Conservation (phyloP, 345 rosid genomes). For the Dipteronia sinensis region DNA sequence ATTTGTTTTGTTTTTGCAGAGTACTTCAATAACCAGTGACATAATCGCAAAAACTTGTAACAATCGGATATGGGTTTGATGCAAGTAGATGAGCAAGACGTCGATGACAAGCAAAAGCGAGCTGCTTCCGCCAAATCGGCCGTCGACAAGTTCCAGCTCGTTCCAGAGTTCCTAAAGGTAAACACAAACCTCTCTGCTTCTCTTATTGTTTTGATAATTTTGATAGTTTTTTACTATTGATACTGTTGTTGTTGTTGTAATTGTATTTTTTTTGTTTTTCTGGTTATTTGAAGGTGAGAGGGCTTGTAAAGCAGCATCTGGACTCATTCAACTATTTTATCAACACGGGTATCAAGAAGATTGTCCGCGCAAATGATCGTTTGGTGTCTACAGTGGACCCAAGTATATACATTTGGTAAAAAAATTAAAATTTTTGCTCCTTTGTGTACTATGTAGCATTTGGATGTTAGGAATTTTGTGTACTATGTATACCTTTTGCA, state of each 20-base stretch:
- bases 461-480: background rate
- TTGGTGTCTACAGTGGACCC: conserved; percentile 56
- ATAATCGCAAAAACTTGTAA: background rate
- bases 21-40: no score
- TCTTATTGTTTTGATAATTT: background rate
- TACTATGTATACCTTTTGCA: background rate
- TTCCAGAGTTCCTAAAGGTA: conserved; percentile 78
- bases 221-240: background rate
- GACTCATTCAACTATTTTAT: conserved; percentile 89
- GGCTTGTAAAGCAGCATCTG: conserved; percentile 91
- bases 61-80: background rate
- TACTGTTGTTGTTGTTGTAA: background rate
- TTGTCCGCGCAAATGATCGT: conserved; percentile 72
- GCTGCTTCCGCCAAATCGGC: conserved; percentile 54
- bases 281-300: conserved; percentile 57
- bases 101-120: conserved; percentile 41
- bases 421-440: background rate
- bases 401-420: conserved; percentile 59
- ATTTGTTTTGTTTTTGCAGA: no score
- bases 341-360: conserved; percentile 75
- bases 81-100: background rate
- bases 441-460: background rate
- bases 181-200: background rate
- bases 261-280: background rate
- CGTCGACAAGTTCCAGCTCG: conserved; percentile 60